Evolutionary conservation across 2,329 filamentous ascomycete genomes (phyloP), one percentile per base, ranked within the genome.

Genomic region (Paraphaeosphaeria minitans): DNA sequence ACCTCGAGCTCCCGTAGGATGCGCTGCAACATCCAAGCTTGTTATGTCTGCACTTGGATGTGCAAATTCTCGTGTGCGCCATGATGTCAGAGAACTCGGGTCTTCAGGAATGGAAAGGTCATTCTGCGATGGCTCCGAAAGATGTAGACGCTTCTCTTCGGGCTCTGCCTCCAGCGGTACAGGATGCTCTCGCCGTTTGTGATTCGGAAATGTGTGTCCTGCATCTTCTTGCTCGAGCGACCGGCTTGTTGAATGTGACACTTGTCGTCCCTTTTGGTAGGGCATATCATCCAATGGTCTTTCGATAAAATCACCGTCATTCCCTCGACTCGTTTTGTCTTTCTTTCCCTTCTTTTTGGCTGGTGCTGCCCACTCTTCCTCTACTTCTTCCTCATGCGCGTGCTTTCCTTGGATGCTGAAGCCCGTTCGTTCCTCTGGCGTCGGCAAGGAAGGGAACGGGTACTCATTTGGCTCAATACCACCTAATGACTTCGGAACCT

Each of bases 261-360:
- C 63, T 52, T 67, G 63, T 29, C 60, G n/a, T 27, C n/a, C 47
- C 24, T 65, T 55, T 21, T 56, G 35, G 27, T 35, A 22, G 7
- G 45, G 45, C 19, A 46, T 48, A 37, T 55, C 59, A 9, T 42
- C 49, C 13, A 43, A 55, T 8, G 56, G 42, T 53, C 55, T 61
- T 35, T 58, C 58, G 22, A 53, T 46, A 46, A 56, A 64, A 46
- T 57, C 64, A 16, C 7, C 9, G 16, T 55, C 59, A 47, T 53
- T 66, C 9, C 54, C 64, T 59, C 71, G 71, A 22, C 64, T 67
- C 43, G 73, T 75, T 56, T 73, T 77, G 62, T 73, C 76, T 57
- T 71, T 72, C 54, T 67, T 69, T 29, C 73, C 79, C 63, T 82
- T 84, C 66, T 80, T 78, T 60, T 78, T 81, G 56, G 70, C 68